Conservation (phyloP, 192 early-diverging fungal genomes). For the Umbelopsis sp. region DNA sequence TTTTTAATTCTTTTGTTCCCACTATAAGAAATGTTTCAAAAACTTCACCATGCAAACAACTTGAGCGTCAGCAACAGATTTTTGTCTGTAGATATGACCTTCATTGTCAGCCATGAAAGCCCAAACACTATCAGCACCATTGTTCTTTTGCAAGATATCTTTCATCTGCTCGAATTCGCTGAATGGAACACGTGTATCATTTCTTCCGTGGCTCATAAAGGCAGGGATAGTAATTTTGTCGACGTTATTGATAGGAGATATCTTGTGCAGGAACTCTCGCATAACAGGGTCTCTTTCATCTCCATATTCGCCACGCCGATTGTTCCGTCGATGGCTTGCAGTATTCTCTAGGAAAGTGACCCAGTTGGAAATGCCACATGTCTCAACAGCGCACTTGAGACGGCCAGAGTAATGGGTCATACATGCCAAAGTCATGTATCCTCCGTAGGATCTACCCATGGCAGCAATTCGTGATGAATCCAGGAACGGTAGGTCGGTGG, state of each 20-base stretch:
- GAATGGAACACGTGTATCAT: slow-evolving; percentile 9
- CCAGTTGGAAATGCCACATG: slow-evolving; percentile 11
- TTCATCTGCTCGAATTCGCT: slow-evolving; percentile 13
- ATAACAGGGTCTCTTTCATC: slow-evolving; percentile 3
- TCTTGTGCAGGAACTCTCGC: slow-evolving; percentile 11
- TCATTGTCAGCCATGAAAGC: slow-evolving; percentile 9
- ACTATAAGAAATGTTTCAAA: neutral
- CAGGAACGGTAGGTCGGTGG: neutral
- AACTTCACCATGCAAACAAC: slow-evolving; percentile 12
- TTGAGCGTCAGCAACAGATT: neutral
- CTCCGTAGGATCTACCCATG: slow-evolving; percentile 18
- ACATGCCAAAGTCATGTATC: slow-evolving; percentile 17
- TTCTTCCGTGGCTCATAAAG: slow-evolving; percentile 16
- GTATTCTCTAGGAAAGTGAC: slow-evolving; percentile 11
- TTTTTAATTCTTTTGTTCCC: no score
- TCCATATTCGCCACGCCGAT: slow-evolving; percentile 6
- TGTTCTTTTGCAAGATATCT: slow-evolving; percentile 6
- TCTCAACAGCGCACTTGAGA: slow-evolving; percentile 17
- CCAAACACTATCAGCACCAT: slow-evolving; percentile 17
- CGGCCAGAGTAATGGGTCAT: neutral
- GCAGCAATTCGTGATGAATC: neutral
- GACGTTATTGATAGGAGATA: neutral
- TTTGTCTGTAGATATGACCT: slow-evolving; percentile 16
- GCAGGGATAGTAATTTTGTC: slow-evolving; percentile 6
- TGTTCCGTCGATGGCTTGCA: neutral